Evolutionary conservation across 192 early-diverging fungal genomes (phyloP).

Genomic region (Linnemannia hyalina): DNA sequence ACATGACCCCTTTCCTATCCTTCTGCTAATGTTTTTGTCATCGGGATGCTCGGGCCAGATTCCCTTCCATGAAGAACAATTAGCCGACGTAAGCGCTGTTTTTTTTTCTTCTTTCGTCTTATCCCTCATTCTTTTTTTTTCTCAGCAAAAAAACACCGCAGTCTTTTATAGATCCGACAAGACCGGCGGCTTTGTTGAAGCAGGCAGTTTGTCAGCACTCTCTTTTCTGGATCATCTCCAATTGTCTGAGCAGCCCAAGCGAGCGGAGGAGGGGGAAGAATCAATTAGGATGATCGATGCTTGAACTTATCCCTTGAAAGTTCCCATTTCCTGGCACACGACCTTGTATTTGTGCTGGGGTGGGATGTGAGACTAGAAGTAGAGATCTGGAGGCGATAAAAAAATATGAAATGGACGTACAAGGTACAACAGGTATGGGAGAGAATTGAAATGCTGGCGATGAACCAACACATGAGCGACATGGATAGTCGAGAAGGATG

Average conservation of each 20-base stretch:
- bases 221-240: background rate
- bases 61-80: background rate
- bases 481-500: background rate
- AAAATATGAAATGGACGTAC: background rate
- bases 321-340: background rate
- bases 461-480: background rate
- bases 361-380: background rate
- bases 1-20: background rate
- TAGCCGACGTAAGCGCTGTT: background rate
- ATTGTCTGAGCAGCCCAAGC: background rate
- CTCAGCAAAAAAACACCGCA: background rate
- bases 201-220: background rate
- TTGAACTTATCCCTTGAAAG: background rate
- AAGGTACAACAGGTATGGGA: background rate
- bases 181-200: background rate
- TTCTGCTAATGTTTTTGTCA: background rate
- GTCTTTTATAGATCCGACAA: background rate
- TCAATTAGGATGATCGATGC: background rate
- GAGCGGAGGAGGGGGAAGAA: no score
- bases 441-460: background rate
- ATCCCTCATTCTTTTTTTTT: background rate
- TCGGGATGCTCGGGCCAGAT: conserved; percentile 17
- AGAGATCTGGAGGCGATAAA: background rate
- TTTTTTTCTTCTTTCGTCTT: background rate
- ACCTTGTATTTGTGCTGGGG: background rate